Evolutionary conservation across 2,329 filamentous ascomycete species (phyloP).

Genomic region (Tolypocladium album): DNA sequence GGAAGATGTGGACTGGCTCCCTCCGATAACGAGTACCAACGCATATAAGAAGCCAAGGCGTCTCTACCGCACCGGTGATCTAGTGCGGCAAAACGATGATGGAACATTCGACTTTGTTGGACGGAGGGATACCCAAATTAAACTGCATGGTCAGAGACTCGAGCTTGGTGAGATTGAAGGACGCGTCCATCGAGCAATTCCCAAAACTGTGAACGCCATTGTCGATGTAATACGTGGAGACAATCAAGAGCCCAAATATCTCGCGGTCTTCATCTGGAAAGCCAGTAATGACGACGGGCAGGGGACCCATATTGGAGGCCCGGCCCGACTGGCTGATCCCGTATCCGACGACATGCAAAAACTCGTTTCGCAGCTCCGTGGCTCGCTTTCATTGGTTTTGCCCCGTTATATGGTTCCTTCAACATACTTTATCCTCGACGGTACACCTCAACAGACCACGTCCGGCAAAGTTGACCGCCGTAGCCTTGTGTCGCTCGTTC

Average conservation of each 20-base stretch:
- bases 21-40: neutral
- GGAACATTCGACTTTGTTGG: conserved; percentile 33
- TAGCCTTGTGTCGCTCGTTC: neutral
- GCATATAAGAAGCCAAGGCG: neutral
- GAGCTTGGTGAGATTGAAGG: conserved; percentile 27
- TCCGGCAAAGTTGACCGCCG: conserved; percentile 1
- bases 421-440: neutral
- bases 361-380: neutral
- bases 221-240: neutral
- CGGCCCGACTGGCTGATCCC: neutral
- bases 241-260: neutral
- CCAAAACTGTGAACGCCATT: neutral
- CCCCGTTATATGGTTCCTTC: conserved; percentile 5
- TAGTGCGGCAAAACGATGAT: conserved; percentile 28
- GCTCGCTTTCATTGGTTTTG: neutral
- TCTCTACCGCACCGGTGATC: conserved; percentile 36
- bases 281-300: neutral
- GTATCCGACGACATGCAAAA: neutral
- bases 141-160: conserved; percentile 43
- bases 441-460: neutral
- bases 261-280: neutral
- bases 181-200: neutral
- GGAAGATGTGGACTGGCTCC: neutral
- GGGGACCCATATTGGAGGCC: neutral
- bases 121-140: conserved; percentile 47